Conservation (phyloP, 805 yeast species). For the Kodamaea lidongshanica region DNA sequence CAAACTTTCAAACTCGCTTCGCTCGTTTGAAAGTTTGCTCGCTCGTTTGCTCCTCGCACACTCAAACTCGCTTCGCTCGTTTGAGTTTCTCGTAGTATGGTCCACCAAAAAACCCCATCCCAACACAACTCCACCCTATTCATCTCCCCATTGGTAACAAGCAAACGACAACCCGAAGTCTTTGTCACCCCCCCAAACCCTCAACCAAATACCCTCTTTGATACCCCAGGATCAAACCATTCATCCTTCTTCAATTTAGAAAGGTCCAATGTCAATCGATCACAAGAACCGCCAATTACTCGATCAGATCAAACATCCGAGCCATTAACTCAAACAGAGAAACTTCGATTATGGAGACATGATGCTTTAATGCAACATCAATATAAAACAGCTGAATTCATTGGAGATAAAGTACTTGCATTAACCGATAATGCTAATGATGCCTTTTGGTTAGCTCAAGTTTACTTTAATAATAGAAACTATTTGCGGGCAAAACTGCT, state of each 20-base stretch:
- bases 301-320: slow-evolving; percentile 13
- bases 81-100: no score
- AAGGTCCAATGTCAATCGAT: slow-evolving; percentile 8
- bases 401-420: slow-evolving; percentile 85
- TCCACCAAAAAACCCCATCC: slow-evolving; percentile 31
- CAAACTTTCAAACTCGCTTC: no score
- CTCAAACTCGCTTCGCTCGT: no score
- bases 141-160: slow-evolving; percentile 59
- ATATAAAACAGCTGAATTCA: slow-evolving; percentile 78
- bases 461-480: slow-evolving; percentile 67
- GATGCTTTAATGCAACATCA: slow-evolving; percentile 92
- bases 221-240: slow-evolving; percentile 37
- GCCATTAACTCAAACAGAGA: slow-evolving; percentile 74
- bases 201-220: slow-evolving; percentile 29
- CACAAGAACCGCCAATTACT: slow-evolving; percentile 5
- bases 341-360: slow-evolving; percentile 84
- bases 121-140: slow-evolving; percentile 71
- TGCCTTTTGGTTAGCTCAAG: slow-evolving; percentile 96
- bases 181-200: slow-evolving; percentile 47
- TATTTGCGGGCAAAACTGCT: slow-evolving; percentile 74
- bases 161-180: slow-evolving; percentile 30
- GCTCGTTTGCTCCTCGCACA: no score
- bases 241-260: slow-evolving; percentile 35
- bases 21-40: no score
- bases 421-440: slow-evolving; percentile 85